Percentiles rank a stretch among this genome's conserved stretches.
These are phyloP conservation scores for Ceratocystis destructans DNA, from an alignment of 2,329 filamentous ascomycete species.

Conservation along the genomic window DNA sequence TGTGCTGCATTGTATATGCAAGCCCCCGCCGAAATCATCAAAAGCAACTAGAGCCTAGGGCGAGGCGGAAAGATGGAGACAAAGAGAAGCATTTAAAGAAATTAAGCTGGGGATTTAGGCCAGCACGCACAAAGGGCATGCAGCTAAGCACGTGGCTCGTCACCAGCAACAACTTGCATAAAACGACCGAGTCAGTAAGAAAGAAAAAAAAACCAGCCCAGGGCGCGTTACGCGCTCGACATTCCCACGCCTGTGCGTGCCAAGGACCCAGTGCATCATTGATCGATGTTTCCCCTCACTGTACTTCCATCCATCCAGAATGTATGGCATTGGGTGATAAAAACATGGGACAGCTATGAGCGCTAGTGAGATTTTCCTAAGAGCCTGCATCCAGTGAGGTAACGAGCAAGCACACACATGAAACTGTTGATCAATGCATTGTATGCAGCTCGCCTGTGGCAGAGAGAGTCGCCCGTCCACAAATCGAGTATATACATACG, in stretches of 20 bases:
- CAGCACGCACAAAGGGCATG: too few relatives aligned
- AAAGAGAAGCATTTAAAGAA: background rate
- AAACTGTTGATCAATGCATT: background rate
- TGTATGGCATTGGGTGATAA: too few relatives aligned
- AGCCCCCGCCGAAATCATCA: background rate
- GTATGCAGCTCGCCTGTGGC: conserved; percentile 3
- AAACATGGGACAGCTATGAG: background rate
- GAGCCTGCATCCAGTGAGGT: background rate
- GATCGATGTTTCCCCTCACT: too few relatives aligned
- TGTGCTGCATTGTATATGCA: background rate
- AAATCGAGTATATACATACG: background rate
- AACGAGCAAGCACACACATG: background rate
- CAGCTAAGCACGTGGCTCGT: background rate
- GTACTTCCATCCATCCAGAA: too few relatives aligned
- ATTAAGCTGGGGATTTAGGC: background rate
- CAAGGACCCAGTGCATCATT: too few relatives aligned
- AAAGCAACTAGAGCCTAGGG: background rate
- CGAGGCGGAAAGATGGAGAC: background rate
- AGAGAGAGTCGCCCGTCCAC: background rate
- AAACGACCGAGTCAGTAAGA: background rate
- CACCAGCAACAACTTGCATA: background rate
- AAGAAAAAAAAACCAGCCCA: background rate
- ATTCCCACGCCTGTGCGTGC: background rate
- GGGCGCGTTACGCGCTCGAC: too few relatives aligned
- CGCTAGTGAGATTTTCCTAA: background rate